Conservation (phyloP, 352 stramenopile genomes). For the Globisporangium cylindrosporum region DNA sequence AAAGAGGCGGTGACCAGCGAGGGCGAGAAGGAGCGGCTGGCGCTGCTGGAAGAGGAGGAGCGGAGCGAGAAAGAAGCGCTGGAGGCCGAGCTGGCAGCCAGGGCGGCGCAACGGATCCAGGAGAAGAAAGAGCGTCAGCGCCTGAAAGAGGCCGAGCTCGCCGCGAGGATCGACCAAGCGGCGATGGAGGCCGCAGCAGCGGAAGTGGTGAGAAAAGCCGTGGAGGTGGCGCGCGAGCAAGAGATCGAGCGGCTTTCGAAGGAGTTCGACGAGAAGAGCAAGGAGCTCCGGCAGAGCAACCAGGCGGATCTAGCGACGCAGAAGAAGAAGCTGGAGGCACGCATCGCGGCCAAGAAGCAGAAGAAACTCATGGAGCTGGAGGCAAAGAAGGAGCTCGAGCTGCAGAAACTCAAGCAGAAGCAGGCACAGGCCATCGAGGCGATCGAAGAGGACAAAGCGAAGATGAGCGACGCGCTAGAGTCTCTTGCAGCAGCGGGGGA, state of each 20-base stretch:
- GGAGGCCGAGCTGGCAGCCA: slow-evolving; percentile 29
- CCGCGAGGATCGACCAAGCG: slow-evolving; percentile 34
- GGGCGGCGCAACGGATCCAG: slow-evolving; percentile 36
- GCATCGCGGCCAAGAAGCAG: slow-evolving; percentile 73
- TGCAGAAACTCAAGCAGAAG: slow-evolving; percentile 38
- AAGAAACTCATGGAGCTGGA: slow-evolving; percentile 74
- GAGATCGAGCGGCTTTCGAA: slow-evolving; percentile 61
- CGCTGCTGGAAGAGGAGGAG: slow-evolving; percentile 34
- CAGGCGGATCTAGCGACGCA: slow-evolving; percentile 54
- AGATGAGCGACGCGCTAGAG: slow-evolving; percentile 25
- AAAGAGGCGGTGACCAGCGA: slow-evolving; percentile 22
- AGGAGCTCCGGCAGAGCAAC: slow-evolving; percentile 53
- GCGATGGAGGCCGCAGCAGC: slow-evolving; percentile 37
- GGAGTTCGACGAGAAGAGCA: slow-evolving; percentile 65
- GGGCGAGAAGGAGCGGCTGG: slow-evolving; percentile 25
- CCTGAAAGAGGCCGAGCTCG: slow-evolving; percentile 43
- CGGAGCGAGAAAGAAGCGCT: slow-evolving; percentile 27
- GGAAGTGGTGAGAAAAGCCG: slow-evolving; percentile 33
- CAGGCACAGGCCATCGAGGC: slow-evolving; percentile 42
- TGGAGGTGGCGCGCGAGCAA: slow-evolving; percentile 40
- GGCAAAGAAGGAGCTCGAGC: slow-evolving; percentile 59
- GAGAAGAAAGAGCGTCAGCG: slow-evolving; percentile 54
- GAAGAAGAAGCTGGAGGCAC: slow-evolving; percentile 67
- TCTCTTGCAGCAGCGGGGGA: not conserved
- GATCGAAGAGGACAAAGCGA: slow-evolving; percentile 30